Percentiles rank a stretch among this genome's conserved stretches.
These are phyloP conservation scores for Pseudozyma thailandica DNA, from an alignment of 1,284 basidiomycete genomes.

Conservation along the genomic window DNA sequence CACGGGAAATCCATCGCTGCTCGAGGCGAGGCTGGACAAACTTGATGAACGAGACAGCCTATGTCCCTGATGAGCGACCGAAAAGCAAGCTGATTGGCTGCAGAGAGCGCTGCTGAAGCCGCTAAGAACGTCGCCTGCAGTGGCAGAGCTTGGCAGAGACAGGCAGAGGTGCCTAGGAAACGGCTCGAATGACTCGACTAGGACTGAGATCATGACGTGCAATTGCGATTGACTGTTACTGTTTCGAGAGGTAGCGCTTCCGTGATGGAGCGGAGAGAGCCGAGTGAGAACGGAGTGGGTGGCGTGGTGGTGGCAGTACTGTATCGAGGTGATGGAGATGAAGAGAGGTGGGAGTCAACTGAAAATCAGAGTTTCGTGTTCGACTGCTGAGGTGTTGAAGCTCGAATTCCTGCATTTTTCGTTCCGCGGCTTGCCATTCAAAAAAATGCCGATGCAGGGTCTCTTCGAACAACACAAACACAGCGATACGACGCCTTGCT, in stretches of 20 bases:
- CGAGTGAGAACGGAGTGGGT: background rate
- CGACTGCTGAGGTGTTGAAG: too few species aligned
- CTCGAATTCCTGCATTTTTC: conserved; percentile 2
- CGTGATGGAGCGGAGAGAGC: background rate
- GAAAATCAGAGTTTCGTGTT: conserved; percentile 5
- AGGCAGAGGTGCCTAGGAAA: conserved; percentile 45
- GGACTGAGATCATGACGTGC: conserved; percentile 26
- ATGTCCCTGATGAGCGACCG: conserved; percentile 24
- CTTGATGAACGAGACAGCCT: conserved; percentile 3
- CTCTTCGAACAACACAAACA: conserved; percentile 8
- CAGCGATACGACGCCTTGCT: conserved; percentile 7
- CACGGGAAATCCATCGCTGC: conserved; percentile 18
- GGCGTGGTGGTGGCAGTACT: conserved; percentile 11
- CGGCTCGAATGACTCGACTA: conserved; percentile 46
- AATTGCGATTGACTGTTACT: background rate
- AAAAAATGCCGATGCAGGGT: conserved; percentile 37
- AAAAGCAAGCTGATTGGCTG: conserved; percentile 4
- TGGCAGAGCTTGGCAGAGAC: conserved; percentile 30
- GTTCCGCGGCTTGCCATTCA: conserved; percentile 11
- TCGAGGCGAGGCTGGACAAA: conserved; percentile 3
- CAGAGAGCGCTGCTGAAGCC: conserved; percentile 31
- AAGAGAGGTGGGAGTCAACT: background rate
- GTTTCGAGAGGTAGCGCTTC: background rate
- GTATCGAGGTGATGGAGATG: conserved; percentile 22
- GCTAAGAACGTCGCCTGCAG: conserved; percentile 28